phyloP scores from a whole-genome alignment of 2,329 filamentous ascomycete species.

The Colletotrichum falcatum region DNA sequence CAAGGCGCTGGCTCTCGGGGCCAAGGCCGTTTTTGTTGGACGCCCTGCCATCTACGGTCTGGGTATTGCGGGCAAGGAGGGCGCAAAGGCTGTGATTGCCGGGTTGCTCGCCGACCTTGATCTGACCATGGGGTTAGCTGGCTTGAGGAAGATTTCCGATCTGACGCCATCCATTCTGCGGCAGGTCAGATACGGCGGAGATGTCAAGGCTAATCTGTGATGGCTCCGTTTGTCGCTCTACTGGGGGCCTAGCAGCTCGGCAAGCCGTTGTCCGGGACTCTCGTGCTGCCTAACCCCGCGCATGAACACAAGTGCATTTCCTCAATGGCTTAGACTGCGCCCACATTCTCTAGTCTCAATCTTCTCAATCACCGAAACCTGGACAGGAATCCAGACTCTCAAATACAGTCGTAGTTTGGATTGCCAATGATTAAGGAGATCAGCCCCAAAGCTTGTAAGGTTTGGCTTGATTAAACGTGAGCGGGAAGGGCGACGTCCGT shows the following conservation, averaged over 20 bases:
- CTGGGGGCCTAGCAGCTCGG: not conserved
- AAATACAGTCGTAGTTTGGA: too few relatives aligned
- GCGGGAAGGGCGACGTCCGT: not conserved
- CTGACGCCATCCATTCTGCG: conserved; percentile 51
- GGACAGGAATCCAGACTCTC: too few relatives aligned
- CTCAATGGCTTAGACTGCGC: not conserved
- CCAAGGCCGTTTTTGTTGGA: conserved; percentile 69
- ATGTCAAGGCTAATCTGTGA: conserved; percentile 49
- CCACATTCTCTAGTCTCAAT: not conserved
- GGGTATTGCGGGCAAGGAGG: conserved; percentile 64
- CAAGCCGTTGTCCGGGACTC: not conserved
- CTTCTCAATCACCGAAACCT: too few relatives aligned
- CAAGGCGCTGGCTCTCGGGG: conserved; percentile 69
- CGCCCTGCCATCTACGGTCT: conserved; percentile 54
- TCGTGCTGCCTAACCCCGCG: not conserved
- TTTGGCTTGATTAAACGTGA: not conserved
- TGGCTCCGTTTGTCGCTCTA: not conserved
- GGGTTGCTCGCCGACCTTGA: conserved; percentile 66
- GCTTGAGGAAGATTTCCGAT: conserved; percentile 58
- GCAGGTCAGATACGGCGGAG: conserved; percentile 49
- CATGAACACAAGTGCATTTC: conserved; percentile 16
- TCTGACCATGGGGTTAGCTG: conserved; percentile 66
- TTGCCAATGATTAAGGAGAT: too few relatives aligned
- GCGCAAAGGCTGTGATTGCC: conserved; percentile 63
- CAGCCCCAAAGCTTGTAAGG: not conserved